A percentile compares a stretch with the other conserved stretches of the same genome.
Conservation (phyloP, 1,284 basidiomycete genomes). For the Meira nashicola region DNA sequence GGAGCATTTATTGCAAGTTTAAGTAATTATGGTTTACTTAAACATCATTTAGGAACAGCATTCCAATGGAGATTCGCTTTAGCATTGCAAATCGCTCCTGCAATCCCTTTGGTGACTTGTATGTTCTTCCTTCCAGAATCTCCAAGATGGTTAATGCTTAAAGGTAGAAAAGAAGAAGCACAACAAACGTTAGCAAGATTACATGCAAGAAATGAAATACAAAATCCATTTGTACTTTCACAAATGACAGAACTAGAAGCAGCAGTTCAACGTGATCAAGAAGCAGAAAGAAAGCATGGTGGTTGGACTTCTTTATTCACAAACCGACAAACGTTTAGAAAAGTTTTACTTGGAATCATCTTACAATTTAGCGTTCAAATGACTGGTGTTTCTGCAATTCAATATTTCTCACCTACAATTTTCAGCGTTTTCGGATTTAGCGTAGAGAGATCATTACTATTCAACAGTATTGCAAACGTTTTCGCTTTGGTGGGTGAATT, state of each 20-base stretch:
- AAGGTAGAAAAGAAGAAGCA: slow-evolving; percentile 59
- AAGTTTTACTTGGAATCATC: slow-evolving; percentile 56
- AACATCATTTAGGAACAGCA: slow-evolving; percentile 39
- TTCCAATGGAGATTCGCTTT: slow-evolving; percentile 61
- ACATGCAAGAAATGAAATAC: slow-evolving; percentile 58
- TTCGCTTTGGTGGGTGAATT: slow-evolving; percentile 62
- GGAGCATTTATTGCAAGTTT: slow-evolving; percentile 56
- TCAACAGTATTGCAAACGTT: slow-evolving; percentile 64
- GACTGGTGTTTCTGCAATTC: slow-evolving; percentile 59
- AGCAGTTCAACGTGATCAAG: slow-evolving; percentile 45
- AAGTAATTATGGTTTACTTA: slow-evolving; percentile 55
- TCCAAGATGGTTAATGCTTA: slow-evolving; percentile 62
- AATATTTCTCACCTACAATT: slow-evolving; percentile 56
- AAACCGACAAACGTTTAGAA: slow-evolving; percentile 58
- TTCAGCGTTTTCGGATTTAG: slow-evolving; percentile 56
- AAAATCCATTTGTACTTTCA: slow-evolving; percentile 56
- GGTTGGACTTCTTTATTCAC: slow-evolving; percentile 59
- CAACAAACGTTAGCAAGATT: slow-evolving; percentile 57
- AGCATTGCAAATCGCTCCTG: slow-evolving; percentile 55
- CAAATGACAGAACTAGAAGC: slow-evolving; percentile 55
- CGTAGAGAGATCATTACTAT: slow-evolving; percentile 58
- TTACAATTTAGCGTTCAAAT: slow-evolving; percentile 57
- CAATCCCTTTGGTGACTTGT: slow-evolving; percentile 62
- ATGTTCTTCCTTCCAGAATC: slow-evolving; percentile 59
- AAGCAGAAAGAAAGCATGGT: slow-evolving; percentile 7